Evolutionary conservation across 176 grass and related monocot genomes (phyloP).

Genomic region (Otatea glauca): DNA sequence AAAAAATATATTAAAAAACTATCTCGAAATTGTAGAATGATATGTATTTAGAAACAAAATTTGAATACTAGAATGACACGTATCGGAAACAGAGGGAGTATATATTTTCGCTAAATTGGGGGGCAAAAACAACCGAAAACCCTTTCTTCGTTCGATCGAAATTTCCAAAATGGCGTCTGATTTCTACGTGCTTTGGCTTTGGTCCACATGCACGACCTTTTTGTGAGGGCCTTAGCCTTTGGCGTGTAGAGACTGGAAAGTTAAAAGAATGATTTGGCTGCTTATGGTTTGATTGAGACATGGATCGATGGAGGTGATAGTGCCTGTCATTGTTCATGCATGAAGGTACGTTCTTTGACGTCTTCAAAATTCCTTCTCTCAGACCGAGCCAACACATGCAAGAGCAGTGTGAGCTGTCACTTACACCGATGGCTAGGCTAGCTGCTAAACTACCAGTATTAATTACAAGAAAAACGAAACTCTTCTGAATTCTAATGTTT

Average conservation of each 20-base stretch:
- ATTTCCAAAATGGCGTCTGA: background rate
- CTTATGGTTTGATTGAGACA: background rate
- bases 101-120: background rate
- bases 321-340: background rate
- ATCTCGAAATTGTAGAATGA: too few relatives aligned
- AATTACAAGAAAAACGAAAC: background rate
- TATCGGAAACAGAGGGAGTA: too few relatives aligned
- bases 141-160: too few relatives aligned
- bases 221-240: background rate
- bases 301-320: background rate
- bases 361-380: too few relatives aligned
- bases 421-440: background rate
- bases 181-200: background rate
- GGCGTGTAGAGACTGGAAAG: slow-evolving; percentile 1
- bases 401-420: background rate
- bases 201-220: background rate
- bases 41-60: too few relatives aligned
- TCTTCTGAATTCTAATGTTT: too few relatives aligned
- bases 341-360: background rate
- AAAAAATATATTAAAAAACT: too few relatives aligned
- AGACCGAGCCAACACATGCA: background rate
- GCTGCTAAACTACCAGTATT: background rate
- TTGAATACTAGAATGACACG: too few relatives aligned
- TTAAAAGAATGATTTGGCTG: background rate
- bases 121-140: background rate